Percentiles rank a stretch among this genome's conserved stretches.
phyloP scores from a whole-genome alignment of 768 basidiomycete genomes.

The Lyophyllum shimeji region DNA sequence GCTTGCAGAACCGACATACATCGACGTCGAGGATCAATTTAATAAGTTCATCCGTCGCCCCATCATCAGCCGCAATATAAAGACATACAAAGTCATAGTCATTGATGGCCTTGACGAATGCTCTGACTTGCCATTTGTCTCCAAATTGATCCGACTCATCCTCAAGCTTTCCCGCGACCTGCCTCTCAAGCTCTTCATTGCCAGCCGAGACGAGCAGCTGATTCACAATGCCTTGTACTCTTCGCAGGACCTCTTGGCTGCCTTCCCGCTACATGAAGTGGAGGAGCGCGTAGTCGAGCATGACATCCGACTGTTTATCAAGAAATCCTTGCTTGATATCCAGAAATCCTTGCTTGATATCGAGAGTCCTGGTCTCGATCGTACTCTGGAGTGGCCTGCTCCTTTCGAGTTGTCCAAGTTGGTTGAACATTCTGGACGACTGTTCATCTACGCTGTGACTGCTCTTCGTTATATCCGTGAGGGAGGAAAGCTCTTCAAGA shows the following conservation, averaged over 20 bases:
- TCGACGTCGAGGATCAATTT: constrained; percentile 11
- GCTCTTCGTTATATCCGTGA: constrained; percentile 9
- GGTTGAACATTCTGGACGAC: constrained; percentile 2
- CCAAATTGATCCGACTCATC: neutral
- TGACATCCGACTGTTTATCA: neutral
- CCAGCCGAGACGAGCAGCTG: neutral
- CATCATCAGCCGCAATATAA: neutral
- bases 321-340: neutral
- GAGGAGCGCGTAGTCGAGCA: constrained; percentile 13
- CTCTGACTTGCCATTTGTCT: neutral
- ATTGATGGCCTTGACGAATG: constrained; percentile 27
- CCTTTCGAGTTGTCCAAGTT: neutral
- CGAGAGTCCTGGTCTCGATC: neutral
- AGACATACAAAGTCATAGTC: constrained; percentile 4
- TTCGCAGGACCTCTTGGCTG: neutral
- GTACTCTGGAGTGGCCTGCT: neutral
- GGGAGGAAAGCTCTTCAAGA: neutral
- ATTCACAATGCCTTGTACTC: constrained; percentile 8
- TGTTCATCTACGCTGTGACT: constrained; percentile 17
- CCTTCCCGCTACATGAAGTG: constrained; percentile 13
- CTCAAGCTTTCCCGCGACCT: neutral
- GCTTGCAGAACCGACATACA: constrained; percentile 3
- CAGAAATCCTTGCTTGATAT: neutral
- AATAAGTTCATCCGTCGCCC: constrained; percentile 12
- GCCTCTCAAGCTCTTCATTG: neutral